Conservation (phyloP, 140 eudicot species). For the Bidens hawaiensis region DNA sequence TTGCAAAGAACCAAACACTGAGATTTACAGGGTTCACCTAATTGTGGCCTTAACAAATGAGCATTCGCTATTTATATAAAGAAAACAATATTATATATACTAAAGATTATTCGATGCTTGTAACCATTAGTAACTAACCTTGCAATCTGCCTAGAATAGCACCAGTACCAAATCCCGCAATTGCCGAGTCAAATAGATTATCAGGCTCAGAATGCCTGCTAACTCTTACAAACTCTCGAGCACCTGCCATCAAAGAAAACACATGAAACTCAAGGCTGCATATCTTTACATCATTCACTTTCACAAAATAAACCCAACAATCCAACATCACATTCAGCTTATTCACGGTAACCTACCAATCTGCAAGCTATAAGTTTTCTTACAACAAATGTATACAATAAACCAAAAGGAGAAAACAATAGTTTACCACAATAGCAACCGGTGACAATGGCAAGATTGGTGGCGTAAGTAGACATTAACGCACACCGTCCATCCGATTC, state of each 20-base stretch:
- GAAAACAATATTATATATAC: not conserved
- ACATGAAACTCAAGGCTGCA: not conserved
- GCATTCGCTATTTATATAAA: not conserved
- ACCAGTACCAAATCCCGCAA: conserved; percentile 90
- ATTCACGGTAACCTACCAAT: not conserved
- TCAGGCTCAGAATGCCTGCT: conserved; percentile 64
- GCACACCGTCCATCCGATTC: conserved; percentile 52
- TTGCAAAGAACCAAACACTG: not conserved
- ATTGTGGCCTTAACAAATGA: not conserved
- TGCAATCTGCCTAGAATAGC: conserved; percentile 92
- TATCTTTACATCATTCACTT: not conserved
- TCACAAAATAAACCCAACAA: not conserved
- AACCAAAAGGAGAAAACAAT: not conserved
- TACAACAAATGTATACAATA: not conserved
- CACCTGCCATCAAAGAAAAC: conserved; percentile 51
- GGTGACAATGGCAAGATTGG: no score
- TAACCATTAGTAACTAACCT: conserved; percentile 39
- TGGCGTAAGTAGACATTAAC: no score
- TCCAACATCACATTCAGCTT: conserved; percentile 2
- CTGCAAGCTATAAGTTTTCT: conserved; percentile 1
- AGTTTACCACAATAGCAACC: not conserved
- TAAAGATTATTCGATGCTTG: not conserved
- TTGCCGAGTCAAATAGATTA: conserved; percentile 72
- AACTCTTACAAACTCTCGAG: conserved; percentile 77
- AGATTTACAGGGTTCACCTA: not conserved